Evolutionary conservation across 2,329 filamentous ascomycete genomes (phyloP), one percentile per base, ranked within the genome.

Genomic region (Xylariaceae sp.): DNA sequence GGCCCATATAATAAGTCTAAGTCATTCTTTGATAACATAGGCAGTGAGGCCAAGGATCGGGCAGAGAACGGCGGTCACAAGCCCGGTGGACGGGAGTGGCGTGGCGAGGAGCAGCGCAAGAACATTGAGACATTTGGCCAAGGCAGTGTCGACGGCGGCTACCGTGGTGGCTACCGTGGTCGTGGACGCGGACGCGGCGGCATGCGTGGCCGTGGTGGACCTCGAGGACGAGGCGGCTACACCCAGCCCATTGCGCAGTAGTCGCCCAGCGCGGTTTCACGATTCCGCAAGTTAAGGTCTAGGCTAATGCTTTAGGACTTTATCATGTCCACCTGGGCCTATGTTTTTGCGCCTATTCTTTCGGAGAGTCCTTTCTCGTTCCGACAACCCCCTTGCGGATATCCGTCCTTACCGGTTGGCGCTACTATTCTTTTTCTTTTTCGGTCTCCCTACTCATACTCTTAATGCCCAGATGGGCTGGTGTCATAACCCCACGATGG

Each of bases 1-100:
- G 72, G 75, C 35, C 82, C 85, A 0, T 99, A 99, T 77, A 93
- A 97, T 78, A 96, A 92, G 76, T 82, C 87, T 4, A 86, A 79
- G 2, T 96, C 91, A 1, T 99, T 99, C 80, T 99, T 99, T 71
- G 94, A 99, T 76, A 97, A 99, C 74, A 97, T 99, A 65, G 96
- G 91, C 0, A 96, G 90, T 66, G 94, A 99, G 73, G 83, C 90
- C 63, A 95, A 89, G 74, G 94, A 99, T 65, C 86, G 94, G 49
- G 86, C 90, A 55, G 90, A 93, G 62, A 87, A 86, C 45, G 80
- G 79, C 48, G 82, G 82, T 3, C 82, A 85, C 63, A 85, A 86
- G 72, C 80, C 85, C n/a, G 88, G 88, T 59, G 92, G 91, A 37
- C 86, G 89, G 52, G 91, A 96, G 73, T 95, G 94, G 86, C 87